phyloP scores from a whole-genome alignment of 2,329 filamentous ascomycete species.

The Lecanicillium sp. region DNA sequence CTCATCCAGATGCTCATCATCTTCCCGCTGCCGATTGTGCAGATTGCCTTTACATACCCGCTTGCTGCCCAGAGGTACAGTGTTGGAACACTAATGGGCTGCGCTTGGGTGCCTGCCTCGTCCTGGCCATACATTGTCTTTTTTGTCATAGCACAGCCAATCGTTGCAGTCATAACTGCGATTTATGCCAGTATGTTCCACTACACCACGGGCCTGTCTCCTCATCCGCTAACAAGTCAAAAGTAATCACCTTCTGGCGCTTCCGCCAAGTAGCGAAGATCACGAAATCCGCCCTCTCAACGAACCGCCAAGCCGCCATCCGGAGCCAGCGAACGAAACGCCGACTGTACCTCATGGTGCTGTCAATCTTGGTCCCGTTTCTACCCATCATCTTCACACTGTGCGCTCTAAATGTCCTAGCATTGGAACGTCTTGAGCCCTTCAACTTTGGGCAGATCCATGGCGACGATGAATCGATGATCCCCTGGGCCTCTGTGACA shows the following conservation, averaged over 20 bases:
- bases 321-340: conserved; percentile 39
- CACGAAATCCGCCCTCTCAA: conserved; percentile 29
- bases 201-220: background rate
- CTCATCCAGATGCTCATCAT: conserved; percentile 44
- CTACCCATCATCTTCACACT: conserved; percentile 37
- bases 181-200: conserved; percentile 38
- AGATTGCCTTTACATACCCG: conserved; percentile 39
- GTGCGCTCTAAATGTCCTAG: conserved; percentile 30
- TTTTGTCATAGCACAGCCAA: conserved; percentile 35
- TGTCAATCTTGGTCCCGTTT: conserved; percentile 43
- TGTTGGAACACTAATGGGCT: conserved; percentile 42
- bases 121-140: conserved; percentile 42
- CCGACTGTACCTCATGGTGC: conserved; percentile 47
- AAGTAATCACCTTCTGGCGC: conserved; percentile 38
- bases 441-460: conserved; percentile 37
- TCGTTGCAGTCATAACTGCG: conserved; percentile 34
- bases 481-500: conserved; percentile 39
- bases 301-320: conserved; percentile 29
- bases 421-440: conserved; percentile 18
- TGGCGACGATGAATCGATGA: conserved; percentile 20
- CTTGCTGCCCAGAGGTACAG: conserved; percentile 39
- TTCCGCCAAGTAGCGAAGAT: conserved; percentile 37
- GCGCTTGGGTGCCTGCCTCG: conserved; percentile 31
- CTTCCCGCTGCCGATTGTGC: conserved; percentile 42
- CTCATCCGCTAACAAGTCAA: conserved; percentile 3